Base-by-base conservation (phyloP, 2,329 filamentous ascomycete genomes). In the Colletotrichum zoysiae region DNA sequence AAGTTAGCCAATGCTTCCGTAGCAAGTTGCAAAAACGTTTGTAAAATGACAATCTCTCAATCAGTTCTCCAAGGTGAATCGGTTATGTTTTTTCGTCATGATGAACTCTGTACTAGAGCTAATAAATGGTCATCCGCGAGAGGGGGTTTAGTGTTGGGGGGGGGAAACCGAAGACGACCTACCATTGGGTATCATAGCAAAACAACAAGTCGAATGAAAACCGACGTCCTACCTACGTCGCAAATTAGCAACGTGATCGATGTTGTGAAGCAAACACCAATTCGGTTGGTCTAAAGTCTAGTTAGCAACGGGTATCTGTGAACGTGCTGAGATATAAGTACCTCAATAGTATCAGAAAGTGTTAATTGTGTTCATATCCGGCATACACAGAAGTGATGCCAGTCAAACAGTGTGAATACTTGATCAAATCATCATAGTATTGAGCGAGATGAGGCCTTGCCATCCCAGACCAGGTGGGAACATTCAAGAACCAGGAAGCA, bases 31-130 rank as follows among this genome's bases (percentile, higher is more conserved):
- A 56, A 42, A 70, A 46, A 70, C 6, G 64, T 33, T 20, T 26
- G 23, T 46, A 48, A 65, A 66, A 55, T 57, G 67, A 73, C 74
- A 75, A 75, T 75, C 78, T 74, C 81, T 80, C 80, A 74, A 79
- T 89, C 87, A 89, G 87, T 89, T 89, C 87, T 89, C 87, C 87
- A 89, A 89, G 87, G 86, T 89, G 87, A 88, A 85, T 80, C 77
- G 78, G 61, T 64, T 55, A 64, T 76, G 80, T 79, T 75, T 79
- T 86, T 76, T 89, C 86, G 79, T 88, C 87, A 89, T 78, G 82
- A 82, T 85, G 82, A 86, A 87, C 82, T 89, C 87, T 83, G 86
- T 78, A 72, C 70, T 72, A 84, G 82, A 84, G 83, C 81, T 84
- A 82, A 81, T 80, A 82, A 81, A 81, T 80, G 79, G 79, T 77